Conservation (phyloP, 1,139 yeast genomes). For the Blastobotrys apis region DNA sequence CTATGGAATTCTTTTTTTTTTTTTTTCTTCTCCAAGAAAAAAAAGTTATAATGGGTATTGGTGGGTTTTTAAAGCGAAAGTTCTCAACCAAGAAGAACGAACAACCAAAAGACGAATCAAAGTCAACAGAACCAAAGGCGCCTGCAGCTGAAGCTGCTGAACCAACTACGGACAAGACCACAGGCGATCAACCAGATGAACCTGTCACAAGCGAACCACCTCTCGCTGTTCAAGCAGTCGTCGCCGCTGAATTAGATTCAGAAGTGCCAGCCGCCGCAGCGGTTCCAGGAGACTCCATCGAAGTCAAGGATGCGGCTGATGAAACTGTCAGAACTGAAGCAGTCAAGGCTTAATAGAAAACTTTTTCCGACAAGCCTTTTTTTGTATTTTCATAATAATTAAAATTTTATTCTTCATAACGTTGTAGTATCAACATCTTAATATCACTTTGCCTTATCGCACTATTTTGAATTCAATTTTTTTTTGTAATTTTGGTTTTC, state of each 20-base stretch:
- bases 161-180: no score
- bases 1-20: conserved; percentile 1
- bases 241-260: background rate
- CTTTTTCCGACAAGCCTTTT: background rate
- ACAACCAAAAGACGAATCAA: background rate
- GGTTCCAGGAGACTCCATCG: background rate
- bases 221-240: no score
- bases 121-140: background rate
- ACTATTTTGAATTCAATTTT: no score
- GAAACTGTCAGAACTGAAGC: background rate
- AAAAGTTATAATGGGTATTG: conserved; percentile 5
- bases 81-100: conserved; percentile 8
- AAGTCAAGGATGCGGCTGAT: background rate
- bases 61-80: conserved; percentile 6
- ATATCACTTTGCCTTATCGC: no score
- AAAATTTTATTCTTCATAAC: no score
- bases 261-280: background rate
- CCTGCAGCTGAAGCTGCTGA: background rate
- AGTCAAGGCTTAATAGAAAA: background rate
- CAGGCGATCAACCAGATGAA: conserved; percentile 1
- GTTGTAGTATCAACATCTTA: no score
- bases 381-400: no score
- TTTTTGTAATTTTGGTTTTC: no score
- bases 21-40: background rate
- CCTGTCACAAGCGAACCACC: no score